Conservation (phyloP, 768 basidiomycete genomes). For the Pholiota microspora region DNA sequence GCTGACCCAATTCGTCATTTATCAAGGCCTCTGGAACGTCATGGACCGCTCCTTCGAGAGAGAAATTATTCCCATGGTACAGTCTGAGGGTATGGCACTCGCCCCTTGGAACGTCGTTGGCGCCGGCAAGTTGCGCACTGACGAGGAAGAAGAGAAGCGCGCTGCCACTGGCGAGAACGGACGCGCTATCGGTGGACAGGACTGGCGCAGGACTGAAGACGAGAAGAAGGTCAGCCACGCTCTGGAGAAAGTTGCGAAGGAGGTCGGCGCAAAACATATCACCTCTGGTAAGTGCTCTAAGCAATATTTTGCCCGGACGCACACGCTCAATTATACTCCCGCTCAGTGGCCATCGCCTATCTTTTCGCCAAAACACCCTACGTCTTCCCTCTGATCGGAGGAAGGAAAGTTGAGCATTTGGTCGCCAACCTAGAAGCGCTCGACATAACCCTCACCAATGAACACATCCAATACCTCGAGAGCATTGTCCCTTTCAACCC, state of each 20-base stretch:
- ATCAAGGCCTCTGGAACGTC: conserved; percentile 47
- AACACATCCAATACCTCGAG: neutral
- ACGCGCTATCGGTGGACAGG: neutral
- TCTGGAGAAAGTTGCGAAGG: neutral
- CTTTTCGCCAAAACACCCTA: neutral
- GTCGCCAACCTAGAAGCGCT: neutral
- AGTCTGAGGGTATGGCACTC: conserved; percentile 37
- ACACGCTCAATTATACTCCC: neutral
- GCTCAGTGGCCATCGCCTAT: neutral
- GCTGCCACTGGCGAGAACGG: conserved; percentile 26
- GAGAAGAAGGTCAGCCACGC: neutral
- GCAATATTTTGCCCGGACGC: neutral
- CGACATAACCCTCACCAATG: neutral
- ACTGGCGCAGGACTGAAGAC: neutral
- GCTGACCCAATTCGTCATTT: conserved; percentile 50
- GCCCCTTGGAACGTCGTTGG: conserved; percentile 33
- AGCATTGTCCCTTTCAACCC: neutral
- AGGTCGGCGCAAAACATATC: neutral
- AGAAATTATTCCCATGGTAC: conserved; percentile 49
- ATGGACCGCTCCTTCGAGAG: conserved; percentile 48
- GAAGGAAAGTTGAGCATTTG: conserved; percentile 18
- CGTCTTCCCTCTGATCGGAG: neutral
- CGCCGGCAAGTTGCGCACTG: conserved; percentile 48
- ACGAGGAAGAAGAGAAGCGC: conserved; percentile 36
- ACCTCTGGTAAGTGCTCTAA: neutral